Percentiles rank a stretch among this genome's conserved stretches.
Conservation (phyloP, 371 early-diverging fungal genomes). For the Mycotypha africana region DNA sequence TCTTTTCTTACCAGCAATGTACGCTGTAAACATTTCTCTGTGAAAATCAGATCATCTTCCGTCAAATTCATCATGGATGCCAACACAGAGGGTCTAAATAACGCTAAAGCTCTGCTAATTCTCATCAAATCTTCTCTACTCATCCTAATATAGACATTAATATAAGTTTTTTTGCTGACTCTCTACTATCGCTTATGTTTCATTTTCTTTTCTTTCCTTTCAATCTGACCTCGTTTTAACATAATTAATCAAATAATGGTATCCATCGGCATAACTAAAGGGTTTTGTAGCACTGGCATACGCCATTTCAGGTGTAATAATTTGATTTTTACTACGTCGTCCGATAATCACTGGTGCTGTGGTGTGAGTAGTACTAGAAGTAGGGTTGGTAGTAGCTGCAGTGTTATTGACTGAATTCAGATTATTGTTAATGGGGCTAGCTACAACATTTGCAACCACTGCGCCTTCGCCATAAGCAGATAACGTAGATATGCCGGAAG, state of each 20-base stretch:
- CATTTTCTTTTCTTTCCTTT: too few species aligned
- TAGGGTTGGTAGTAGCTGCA: too few species aligned
- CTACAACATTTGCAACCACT: slow-evolving; percentile 38
- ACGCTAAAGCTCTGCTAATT: slow-evolving; percentile 83
- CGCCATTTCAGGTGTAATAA: slow-evolving; percentile 37
- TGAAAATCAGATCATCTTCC: slow-evolving; percentile 86
- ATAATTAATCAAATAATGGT: slow-evolving; percentile 74
- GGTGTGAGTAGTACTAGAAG: too few species aligned
- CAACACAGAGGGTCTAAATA: slow-evolving; percentile 88
- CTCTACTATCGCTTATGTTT: too few species aligned
- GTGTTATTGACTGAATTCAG: slow-evolving; percentile 16
- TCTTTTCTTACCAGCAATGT: slow-evolving; percentile 8
- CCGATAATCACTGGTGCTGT: too few species aligned
- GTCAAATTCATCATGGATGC: slow-evolving; percentile 88
- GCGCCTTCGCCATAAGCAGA: slow-evolving; percentile 40
- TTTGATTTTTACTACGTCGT: slow-evolving; percentile 30
- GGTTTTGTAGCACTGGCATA: slow-evolving; percentile 61
- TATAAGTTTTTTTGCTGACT: too few species aligned
- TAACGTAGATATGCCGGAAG: slow-evolving; percentile 33
- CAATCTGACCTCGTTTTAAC: slow-evolving; percentile 72
- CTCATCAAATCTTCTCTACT: slow-evolving; percentile 81
- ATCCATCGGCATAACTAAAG: slow-evolving; percentile 82
- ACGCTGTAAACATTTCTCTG: slow-evolving; percentile 88
- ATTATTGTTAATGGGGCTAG: slow-evolving; percentile 27
- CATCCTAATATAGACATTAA: slow-evolving; percentile 63